Evolutionary conservation across 2,329 filamentous ascomycete species (phyloP), one percentile per base, ranked within the genome.

Genomic region (Talaromyces marneffei): DNA sequence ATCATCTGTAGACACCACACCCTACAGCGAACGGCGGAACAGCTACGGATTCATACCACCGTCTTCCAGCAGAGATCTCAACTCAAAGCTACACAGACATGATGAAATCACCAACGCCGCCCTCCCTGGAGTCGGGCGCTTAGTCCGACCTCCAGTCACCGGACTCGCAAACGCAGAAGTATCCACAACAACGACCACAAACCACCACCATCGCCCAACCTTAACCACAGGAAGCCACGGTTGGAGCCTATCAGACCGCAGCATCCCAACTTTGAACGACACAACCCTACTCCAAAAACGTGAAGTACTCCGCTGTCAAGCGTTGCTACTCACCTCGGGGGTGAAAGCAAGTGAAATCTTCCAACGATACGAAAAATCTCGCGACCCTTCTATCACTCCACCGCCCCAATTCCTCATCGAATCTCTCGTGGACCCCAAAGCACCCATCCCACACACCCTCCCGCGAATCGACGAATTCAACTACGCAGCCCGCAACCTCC

Each of bases 301-400:
- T n/a, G 93, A 97, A 67, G 83, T 96, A 58, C 89, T 89, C 16
- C 87, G 91, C n/a, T 82, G 92, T 2, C 84, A 86, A 61, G 85
- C 91, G 0, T 80, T 95, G 8, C 84, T 96, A 42, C 80, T 96
- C 23, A 89, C 87, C 65, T 91, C 91, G 0, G 92, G 92, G n/a
- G 87, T 97, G 70, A 96, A 95, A 76, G 92, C 93, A 0, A 87
- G 87, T 69, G 90, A 94, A 70, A 90, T 97, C 59, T 81, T 82
- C 29, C 83, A 86, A 3, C 84, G 88, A 52, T 86, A 88, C 3
- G 76, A 87, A 48, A 79, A 80, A 37, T 63, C 71, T 20, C 74
- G 74, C 20, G 50, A 55, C 12, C 10, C 27, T n/a, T 40, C 52
- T 14, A 12, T 16, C 12, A 69, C 69, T 23, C 68, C 71, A 25